Base-by-base conservation (phyloP, 805 yeast genomes). In the Torulaspora maleeae region DNA sequence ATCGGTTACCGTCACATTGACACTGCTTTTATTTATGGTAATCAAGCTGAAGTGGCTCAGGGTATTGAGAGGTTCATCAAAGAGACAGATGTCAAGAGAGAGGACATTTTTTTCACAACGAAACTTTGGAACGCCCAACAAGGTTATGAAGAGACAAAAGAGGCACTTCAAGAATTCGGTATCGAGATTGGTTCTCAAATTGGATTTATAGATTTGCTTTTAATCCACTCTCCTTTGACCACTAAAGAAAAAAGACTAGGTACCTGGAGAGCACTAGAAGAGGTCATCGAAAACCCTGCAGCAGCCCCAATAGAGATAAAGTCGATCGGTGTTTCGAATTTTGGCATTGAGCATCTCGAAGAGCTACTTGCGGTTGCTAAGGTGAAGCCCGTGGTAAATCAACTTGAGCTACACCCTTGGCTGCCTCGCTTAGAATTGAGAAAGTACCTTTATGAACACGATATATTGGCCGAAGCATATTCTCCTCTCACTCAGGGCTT, bases 381-480 rank as follows among this genome's bases (percentile, higher is more conserved):
- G 58, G 76, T 83, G 59, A 75, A 71, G 50, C 93, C 93, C 40
- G 80, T 82, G 44, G 85, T 81, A 44, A 75, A 85, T 55, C 93
- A 85, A 69, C 80, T 84, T 53, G 95, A 86, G 72, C 88, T 83
- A 62, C 93, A 86, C 64, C 95, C 95, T 51, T 85, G 85, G 75
- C 73, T 85, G 58, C 82, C 82, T 50, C 91, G 83, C 69, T 72
- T 73, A 47, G 73, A 71, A 55, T 71, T 83, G 56, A 59, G 80
- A 53, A 74, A 78, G 49, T 82, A 64, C 54, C 82, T 72, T 47
- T 75, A 80, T 60, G 56, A 63, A 38, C 66, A 73, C 52, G 78
- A 75, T 35, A 75, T 83, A 48, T 77, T 77, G 49, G 72, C 83
- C 55, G 81, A 83, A 47, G 89, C 79, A 10, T 83, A 83, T 70